Evolutionary conservation across 106 monocot species (phyloP).

Genomic region (Iris macrosiphon): DNA sequence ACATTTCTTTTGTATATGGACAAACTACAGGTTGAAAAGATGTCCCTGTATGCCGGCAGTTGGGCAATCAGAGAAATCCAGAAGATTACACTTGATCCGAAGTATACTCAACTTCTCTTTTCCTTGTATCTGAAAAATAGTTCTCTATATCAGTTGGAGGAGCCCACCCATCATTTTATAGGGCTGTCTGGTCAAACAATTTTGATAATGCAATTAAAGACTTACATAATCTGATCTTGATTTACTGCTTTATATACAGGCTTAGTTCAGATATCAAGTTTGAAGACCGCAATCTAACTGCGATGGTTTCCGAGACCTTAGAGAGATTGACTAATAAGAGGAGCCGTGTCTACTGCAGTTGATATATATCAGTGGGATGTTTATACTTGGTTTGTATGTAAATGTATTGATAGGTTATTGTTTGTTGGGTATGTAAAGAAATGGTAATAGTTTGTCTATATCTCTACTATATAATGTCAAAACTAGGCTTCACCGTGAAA

Average conservation of each 20-base stretch:
- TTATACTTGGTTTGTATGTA: no score
- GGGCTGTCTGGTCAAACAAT: no score
- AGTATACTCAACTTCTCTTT: conserved; percentile 22
- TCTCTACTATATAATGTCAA: no score
- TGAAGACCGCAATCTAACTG: conserved; percentile 67
- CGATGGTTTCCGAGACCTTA: conserved; percentile 66
- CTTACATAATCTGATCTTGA: not conserved
- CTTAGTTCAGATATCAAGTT: conserved; percentile 43
- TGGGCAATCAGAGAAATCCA: conserved; percentile 82
- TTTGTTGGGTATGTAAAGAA: not conserved
- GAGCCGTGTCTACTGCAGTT: conserved; percentile 37
- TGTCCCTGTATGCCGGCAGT: conserved; percentile 81
- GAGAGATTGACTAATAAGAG: conserved; percentile 45
- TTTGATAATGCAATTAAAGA: no score
- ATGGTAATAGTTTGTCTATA: no score
- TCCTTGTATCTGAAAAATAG: not conserved
- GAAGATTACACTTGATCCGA: conserved; percentile 63
- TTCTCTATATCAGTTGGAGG: no score
- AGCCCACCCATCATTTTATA: no score
- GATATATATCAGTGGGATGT: conserved; percentile 1
- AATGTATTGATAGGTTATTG: not conserved
- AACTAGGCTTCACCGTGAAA: no score
- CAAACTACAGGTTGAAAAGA: conserved; percentile 55
- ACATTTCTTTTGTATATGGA: not conserved
- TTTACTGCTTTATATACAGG: conserved; percentile 28